Evolutionary conservation across 257 asterid genomes (phyloP).

Genomic region (Penstemon eatonii): DNA sequence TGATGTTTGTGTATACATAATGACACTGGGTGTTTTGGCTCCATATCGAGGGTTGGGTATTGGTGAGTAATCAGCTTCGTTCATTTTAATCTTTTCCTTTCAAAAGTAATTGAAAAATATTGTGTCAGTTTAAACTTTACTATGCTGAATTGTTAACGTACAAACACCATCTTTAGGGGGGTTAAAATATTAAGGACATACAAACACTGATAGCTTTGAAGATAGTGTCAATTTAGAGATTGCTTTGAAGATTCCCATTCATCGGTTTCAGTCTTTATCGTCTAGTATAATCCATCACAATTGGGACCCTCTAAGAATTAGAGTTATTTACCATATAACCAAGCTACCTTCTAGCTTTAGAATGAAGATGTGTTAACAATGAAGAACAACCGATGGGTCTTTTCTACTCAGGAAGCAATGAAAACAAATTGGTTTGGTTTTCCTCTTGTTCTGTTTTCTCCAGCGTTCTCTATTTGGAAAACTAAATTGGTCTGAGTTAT

Average conservation of each 20-base stretch:
- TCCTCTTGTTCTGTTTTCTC: neutral
- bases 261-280: neutral
- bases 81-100: constrained; percentile 1
- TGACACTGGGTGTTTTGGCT: constrained; percentile 75
- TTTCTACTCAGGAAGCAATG: neutral
- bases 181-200: too few relatives aligned
- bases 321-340: neutral
- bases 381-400: neutral
- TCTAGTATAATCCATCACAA: constrained; percentile 10
- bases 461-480: neutral
- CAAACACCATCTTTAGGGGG: neutral
- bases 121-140: neutral
- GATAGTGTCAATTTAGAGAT: too few relatives aligned
- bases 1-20: constrained; percentile 72
- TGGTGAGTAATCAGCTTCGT: constrained; percentile 35
- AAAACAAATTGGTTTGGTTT: neutral
- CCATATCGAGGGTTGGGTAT: constrained; percentile 61
- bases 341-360: neutral
- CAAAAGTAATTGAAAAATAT: constrained; percentile 1
- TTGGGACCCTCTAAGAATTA: neutral
- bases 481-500: neutral
- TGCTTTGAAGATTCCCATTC: too few relatives aligned
- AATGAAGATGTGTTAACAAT: neutral
- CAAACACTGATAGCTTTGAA: too few relatives aligned
- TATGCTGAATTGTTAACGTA: neutral